phyloP scores from a whole-genome alignment of 331 rosid genomes.

The Arachis monticola region DNA sequence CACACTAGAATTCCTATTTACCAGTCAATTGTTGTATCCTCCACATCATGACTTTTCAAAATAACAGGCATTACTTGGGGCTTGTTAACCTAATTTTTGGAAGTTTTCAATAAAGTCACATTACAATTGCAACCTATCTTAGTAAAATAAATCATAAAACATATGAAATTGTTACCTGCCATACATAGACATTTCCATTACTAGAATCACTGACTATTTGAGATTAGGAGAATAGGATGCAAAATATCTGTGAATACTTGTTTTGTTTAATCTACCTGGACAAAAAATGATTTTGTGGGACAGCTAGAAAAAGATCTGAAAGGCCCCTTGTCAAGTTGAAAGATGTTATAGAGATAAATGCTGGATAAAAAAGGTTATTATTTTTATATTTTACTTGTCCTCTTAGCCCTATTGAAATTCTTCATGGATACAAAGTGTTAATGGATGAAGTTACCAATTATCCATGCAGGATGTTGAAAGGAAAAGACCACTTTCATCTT shows the following conservation, averaged over 20 bases:
- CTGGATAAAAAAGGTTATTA: constrained; percentile 49
- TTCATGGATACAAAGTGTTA: background rate
- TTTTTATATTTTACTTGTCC: background rate
- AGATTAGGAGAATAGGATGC: constrained; percentile 21
- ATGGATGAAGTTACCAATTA: constrained; percentile 59
- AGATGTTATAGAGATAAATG: constrained; percentile 70
- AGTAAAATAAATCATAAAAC: constrained; percentile 1
- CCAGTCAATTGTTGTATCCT: constrained; percentile 95
- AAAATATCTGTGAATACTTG: background rate
- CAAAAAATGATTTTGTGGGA: constrained; percentile 80
- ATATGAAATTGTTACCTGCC: constrained; percentile 68
- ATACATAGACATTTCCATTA: constrained; percentile 78
- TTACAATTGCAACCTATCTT: constrained; percentile 10
- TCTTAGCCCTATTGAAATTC: constrained; percentile 22
- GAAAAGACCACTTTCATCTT: constrained; percentile 79
- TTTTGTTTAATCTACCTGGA: constrained; percentile 56
- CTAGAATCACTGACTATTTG: constrained; percentile 88
- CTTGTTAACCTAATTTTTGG: constrained; percentile 70
- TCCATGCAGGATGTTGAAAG: constrained; percentile 96
- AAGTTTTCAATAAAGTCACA: constrained; percentile 28
- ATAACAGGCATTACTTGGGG: constrained; percentile 58
- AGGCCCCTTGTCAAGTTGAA: constrained; percentile 93
- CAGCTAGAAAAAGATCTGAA: constrained; percentile 72
- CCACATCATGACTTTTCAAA: constrained; percentile 73
- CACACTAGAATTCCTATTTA: constrained; percentile 43